Base-by-base conservation (phyloP, 208 protist genomes). In the Trypanosoma platydactyli region DNA sequence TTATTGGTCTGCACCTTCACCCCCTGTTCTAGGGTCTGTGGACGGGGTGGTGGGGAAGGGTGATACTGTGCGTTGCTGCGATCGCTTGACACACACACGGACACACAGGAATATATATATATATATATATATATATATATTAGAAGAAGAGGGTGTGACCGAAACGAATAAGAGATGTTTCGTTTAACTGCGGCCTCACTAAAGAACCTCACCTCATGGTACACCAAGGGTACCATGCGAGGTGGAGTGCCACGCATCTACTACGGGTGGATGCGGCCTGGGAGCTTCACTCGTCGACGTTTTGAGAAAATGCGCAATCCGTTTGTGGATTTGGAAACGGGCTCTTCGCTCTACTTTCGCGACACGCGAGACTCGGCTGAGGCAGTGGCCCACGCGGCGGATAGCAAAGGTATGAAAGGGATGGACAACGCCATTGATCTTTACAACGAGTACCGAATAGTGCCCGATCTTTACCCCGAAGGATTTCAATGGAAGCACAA, bases 261-360 rank as follows among this genome's bases (percentile, higher is more conserved):
- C 73, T 97, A 97, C 64, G 70, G 74, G 18, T 97, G 92, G 89
- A 97, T 97, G 92, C 87, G 84, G 52, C 92, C 92, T 2, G 92
- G 92, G 41, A 95, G 89, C 66, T 89, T 89, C 52, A 94, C 92
- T 35, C 85, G 92, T 3, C 79, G 89, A 38, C 92, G 88, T 57
- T 97, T 97, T 54, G 92, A 97, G 79, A 97, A 97, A 77, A 94
- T 94, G 89, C 85, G 89, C 11, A 97, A 97, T 71, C 92, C 92
- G n/a, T 97, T 95, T 76, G 92, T 95, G 4, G 84, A 95, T 68
- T 76, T 97, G 45, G 92, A 95, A 66, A 97, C 84, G 4, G 92
- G 92, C 48, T 91, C 89, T 41, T 97, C 92, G 27, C 78, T 97
- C 0, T 97, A 95, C 79, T 97, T 95, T 61, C 86, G 92, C 15